These are phyloP conservation scores for Elsinoe batatas DNA, from an alignment of 2,329 filamentous ascomycete species.

Conservation along the genomic window DNA sequence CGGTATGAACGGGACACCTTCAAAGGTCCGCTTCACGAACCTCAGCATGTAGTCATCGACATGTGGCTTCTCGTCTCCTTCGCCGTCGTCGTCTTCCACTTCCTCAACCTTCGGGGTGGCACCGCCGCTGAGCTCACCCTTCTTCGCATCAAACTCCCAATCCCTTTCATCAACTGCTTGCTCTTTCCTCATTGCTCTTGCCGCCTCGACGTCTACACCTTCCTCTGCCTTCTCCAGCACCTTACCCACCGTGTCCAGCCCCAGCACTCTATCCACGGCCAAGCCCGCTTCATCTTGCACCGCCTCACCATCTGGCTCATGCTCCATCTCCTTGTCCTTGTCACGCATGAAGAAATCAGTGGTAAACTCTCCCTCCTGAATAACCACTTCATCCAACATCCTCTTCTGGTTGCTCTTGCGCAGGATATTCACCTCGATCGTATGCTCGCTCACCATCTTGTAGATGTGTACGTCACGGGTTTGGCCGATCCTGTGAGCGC, in stretches of 20 bases:
- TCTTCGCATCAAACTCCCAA: slow-evolving; percentile 63
- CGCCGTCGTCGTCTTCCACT: slow-evolving; percentile 23
- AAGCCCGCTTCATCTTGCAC: slow-evolving; percentile 55
- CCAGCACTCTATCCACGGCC: slow-evolving; percentile 79
- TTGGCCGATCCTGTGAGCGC: slow-evolving; percentile 93
- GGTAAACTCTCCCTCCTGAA: slow-evolving; percentile 95
- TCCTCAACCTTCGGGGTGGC: slow-evolving; percentile 11
- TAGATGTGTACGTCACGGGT: slow-evolving; percentile 98
- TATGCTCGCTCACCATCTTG: slow-evolving; percentile 51
- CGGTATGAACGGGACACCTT: slow-evolving; percentile 27
- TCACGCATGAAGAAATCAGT: slow-evolving; percentile 84
- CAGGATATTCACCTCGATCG: slow-evolving; percentile 95
- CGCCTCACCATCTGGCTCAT: slow-evolving; percentile 33
- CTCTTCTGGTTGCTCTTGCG: slow-evolving; percentile 96
- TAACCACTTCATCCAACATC: slow-evolving; percentile 94
- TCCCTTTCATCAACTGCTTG: slow-evolving; percentile 74
- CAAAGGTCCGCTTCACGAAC: slow-evolving; percentile 23
- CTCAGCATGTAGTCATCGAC: slow-evolving; percentile 51
- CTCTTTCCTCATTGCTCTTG: slow-evolving; percentile 79
- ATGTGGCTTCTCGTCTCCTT: slow-evolving; percentile 45
- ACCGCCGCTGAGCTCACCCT: slow-evolving; percentile 1
- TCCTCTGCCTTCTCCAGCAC: slow-evolving; percentile 88
- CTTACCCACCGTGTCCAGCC: slow-evolving; percentile 57
- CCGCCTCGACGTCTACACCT: slow-evolving; percentile 79
- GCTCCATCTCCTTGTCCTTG: slow-evolving; percentile 47